Evolutionary conservation across 768 basidiomycete species (phyloP).

Genomic region (Mycena epipterygia): DNA sequence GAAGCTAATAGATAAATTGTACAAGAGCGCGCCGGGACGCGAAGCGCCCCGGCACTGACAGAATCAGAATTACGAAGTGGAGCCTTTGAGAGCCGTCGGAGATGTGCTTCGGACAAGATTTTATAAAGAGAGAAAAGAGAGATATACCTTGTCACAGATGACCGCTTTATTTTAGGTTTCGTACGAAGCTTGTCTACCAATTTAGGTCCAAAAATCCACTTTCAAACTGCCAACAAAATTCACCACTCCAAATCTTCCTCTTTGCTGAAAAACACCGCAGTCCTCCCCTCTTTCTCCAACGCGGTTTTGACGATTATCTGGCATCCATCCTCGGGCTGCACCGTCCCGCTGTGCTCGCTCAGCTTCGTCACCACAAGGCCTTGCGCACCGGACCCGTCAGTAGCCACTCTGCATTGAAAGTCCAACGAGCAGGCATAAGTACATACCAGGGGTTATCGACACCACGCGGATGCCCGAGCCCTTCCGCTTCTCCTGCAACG

Average conservation of each 20-base stretch:
- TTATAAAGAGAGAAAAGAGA: no score
- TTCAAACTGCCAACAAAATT: no score
- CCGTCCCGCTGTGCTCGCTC: neutral
- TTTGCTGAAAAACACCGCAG: neutral
- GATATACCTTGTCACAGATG: no score
- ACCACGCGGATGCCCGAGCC: neutral
- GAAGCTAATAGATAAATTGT: no score
- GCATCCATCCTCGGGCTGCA: neutral
- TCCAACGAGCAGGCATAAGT: neutral
- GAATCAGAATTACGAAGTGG: no score
- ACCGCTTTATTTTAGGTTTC: no score
- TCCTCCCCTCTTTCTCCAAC: neutral
- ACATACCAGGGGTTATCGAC: neutral
- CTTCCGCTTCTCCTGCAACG: constrained; percentile 21
- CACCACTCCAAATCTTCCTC: neutral
- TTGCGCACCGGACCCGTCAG: neutral
- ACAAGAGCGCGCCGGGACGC: no score
- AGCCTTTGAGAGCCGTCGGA: no score
- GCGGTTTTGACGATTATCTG: neutral
- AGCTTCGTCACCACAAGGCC: neutral
- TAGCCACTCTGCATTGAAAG: neutral
- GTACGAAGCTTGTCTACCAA: no score
- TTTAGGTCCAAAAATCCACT: no score
- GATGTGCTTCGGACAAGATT: no score
- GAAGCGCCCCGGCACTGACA: no score